Evolutionary conservation across 306 rosid genomes (phyloP).

Genomic region (Vicia faba): DNA sequence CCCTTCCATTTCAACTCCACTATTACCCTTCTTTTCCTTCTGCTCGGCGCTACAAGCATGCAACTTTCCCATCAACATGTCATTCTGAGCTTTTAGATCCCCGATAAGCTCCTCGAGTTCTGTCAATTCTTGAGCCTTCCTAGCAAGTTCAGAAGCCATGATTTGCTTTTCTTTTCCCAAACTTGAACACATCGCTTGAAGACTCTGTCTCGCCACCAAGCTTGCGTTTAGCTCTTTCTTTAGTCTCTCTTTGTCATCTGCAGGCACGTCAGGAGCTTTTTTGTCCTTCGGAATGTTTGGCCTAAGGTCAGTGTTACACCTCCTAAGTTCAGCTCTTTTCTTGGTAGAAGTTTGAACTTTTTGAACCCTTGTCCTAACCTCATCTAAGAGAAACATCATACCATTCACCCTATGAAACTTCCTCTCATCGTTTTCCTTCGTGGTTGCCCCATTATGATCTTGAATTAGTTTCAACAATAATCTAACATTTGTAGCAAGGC

Average conservation of each 20-base stretch:
- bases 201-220: slow-evolving; percentile 72
- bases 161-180: slow-evolving; percentile 94
- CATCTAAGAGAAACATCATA: slow-evolving; percentile 73
- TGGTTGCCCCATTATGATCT: slow-evolving; percentile 64
- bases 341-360: slow-evolving; percentile 48
- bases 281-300: slow-evolving; percentile 58
- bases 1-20: slow-evolving; percentile 50
- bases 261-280: slow-evolving; percentile 45
- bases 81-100: slow-evolving; percentile 75
- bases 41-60: slow-evolving; percentile 54
- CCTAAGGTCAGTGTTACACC: slow-evolving; percentile 78
- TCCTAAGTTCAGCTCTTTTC: slow-evolving; percentile 66
- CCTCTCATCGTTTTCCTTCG: slow-evolving; percentile 60
- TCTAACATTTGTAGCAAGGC: slow-evolving; percentile 70
- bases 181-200: slow-evolving; percentile 84
- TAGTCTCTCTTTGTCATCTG: slow-evolving; percentile 79
- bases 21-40: slow-evolving; percentile 46
- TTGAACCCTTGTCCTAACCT: slow-evolving; percentile 64
- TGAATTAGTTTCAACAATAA: slow-evolving; percentile 70
- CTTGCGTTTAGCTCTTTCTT: slow-evolving; percentile 73
- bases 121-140: slow-evolving; percentile 70
- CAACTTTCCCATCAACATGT: slow-evolving; percentile 62
- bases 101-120: slow-evolving; percentile 72
- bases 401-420: slow-evolving; percentile 75
- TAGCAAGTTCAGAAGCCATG: slow-evolving; percentile 82